Base-by-base conservation (phyloP, 2,329 filamentous ascomycete species). In the Exophiala viscosa region DNA sequence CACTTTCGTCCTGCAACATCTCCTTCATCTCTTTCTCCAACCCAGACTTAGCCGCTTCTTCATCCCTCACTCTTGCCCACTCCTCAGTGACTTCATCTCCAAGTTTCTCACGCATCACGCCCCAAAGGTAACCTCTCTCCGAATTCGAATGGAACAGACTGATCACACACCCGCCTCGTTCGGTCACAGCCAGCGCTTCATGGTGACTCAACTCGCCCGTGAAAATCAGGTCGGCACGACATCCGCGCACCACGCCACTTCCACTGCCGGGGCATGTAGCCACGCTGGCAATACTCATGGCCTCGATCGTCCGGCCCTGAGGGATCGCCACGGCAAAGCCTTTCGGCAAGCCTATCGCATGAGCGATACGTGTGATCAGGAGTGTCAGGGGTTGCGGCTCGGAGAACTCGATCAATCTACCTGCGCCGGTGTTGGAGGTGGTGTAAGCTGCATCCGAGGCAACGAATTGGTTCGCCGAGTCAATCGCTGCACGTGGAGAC, bases 191-290 rank as follows among this genome's bases (percentile, higher is more conserved):
- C 52, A 99, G 79, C 2, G 92, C 90, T 59, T 93, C 90, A 67
- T 99, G 93, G 67, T 99, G 93, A 64, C 83, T 88, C 76, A 97
- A 82, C 73, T 99, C 93, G 1, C 93, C 93, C 0, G 90, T 97
- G 62, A 99, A 88, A 3, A 95, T 72, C 35, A 97, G 70, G 65
- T 96, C 90, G 38, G 81, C 75, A 2, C 84, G 75, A 36, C 71
- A 65, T 1, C 63, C 57, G 2, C 62, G 60, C 15, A 97, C 64
- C 1, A 77, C 78, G 35, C 85, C 82, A 1, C 85, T 87, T 0
- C 93, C 93, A 5, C 88, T 93, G 1, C 93, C 93, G 0, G 93
- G 92, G 63, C 92, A 97, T 34, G 96, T 87, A 4, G 87, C 91
- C 8, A 96, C 84, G 42, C 82, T 86, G 13, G 73, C 73, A 50